phyloP scores from a whole-genome alignment of 2,329 filamentous ascomycete genomes.

The Aspergillus oerlinghausenensis region DNA sequence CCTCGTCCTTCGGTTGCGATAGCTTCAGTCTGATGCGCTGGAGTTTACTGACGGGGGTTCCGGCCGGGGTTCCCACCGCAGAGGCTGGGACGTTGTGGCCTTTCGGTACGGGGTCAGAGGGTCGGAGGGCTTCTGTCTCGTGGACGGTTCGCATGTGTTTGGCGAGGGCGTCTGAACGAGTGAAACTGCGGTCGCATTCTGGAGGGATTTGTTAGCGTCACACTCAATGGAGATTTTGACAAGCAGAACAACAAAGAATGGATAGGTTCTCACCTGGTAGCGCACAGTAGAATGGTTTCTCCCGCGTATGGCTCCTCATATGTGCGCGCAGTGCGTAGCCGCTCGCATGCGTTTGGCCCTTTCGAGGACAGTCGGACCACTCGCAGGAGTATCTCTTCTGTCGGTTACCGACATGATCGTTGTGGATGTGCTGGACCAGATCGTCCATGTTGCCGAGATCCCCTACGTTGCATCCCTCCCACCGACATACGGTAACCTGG shows the following conservation, averaged over 20 bases:
- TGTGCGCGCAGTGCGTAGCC: constrained; percentile 95
- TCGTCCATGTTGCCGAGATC: constrained; percentile 77
- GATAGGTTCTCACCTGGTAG: constrained; percentile 65
- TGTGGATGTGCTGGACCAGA: constrained; percentile 79
- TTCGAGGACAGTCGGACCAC: constrained; percentile 84
- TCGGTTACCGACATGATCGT: constrained; percentile 86
- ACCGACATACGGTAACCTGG: constrained; percentile 72
- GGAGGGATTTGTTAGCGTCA: background rate
- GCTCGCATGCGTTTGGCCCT: constrained; percentile 87
- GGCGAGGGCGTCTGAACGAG: constrained; percentile 86
- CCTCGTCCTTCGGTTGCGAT: constrained; percentile 30
- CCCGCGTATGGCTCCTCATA: constrained; percentile 94
- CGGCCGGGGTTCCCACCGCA: constrained; percentile 24
- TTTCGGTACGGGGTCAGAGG: constrained; percentile 47
- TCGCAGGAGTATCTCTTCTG: constrained; percentile 99
- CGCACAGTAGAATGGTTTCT: constrained; percentile 97
- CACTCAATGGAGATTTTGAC: background rate
- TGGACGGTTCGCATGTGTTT: constrained; percentile 99
- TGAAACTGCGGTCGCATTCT: constrained; percentile 98
- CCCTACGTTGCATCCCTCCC: constrained; percentile 68
- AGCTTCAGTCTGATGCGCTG: constrained; percentile 42
- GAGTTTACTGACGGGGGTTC: constrained; percentile 29
- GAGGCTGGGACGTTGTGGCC: constrained; percentile 27
- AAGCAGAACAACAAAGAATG: background rate
- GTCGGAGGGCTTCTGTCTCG: constrained; percentile 89